Evolutionary conservation across 768 basidiomycete genomes (phyloP), one percentile per base, ranked within the genome.

Genomic region (Filobasidium wieringae): DNA sequence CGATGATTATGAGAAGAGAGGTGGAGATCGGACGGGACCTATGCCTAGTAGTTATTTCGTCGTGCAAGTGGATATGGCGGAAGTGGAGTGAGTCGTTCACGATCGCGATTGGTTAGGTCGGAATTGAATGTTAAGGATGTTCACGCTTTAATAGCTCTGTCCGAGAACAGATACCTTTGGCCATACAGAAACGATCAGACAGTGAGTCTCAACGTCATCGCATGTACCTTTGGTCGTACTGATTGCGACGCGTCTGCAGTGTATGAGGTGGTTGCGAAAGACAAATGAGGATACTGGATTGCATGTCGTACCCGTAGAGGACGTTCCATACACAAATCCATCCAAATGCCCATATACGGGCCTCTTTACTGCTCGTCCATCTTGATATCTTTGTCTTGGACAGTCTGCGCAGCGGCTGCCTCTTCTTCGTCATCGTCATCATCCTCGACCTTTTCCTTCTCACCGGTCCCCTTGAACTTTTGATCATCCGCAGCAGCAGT

Each of bases 401-500:
- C n/a, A n/a, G n/a, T n/a, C n/a, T n/a, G n/a, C n/a, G n/a, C n/a
- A n/a, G n/a, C n/a, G n/a, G 17, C 24, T 14, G 22, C 22, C 43
- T 47, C 56, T 39, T 57, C 56, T 4, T 29, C 31, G 29, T 50
- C 36, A 9, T 26, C 34, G 15, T n/a, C 45, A 19, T 49, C 32
- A 22, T 32, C 31, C 5, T 3, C 26, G 15, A 12, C 47, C 37
- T 22, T 7, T 2, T 17, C 37, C 7, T 54, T 41, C 37, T 7
- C 53, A 11, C 41, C 32, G 14, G 24, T n/a, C n/a, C 51, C 57
- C 51, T 64, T 69, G 40, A 53, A 65, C 15, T 60, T 67, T 60
- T 68, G 65, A 65, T 73, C 72, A 43, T 70, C 69, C 1, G 69
- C 65, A 33, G 60, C 60, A 45, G 63, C 58, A 11, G 68, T 73